Evolutionary conservation across 495 filamentous ascomycete genomes (phyloP).

Genomic region (Penicillium bovifimosum): DNA sequence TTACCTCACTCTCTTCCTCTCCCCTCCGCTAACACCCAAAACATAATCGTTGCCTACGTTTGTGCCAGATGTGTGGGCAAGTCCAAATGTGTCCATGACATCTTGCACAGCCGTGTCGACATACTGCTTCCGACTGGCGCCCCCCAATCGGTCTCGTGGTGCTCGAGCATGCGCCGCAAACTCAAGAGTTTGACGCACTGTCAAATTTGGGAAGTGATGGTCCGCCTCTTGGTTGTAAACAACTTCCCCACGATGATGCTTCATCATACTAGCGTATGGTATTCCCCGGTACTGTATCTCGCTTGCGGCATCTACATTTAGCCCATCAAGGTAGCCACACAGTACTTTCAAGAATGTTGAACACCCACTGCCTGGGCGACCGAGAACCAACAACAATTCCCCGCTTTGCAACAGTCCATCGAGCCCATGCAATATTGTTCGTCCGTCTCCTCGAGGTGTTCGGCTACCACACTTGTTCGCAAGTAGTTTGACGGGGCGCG

Average conservation of each 20-base stretch:
- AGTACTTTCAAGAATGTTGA: conserved; percentile 41
- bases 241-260: conserved; percentile 58
- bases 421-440: conserved; percentile 14
- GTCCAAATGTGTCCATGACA: conserved; percentile 57
- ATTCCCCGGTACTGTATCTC: conserved; percentile 50
- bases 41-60: conserved; percentile 45
- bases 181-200: conserved; percentile 60
- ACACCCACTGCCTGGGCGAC: conserved; percentile 42
- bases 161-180: conserved; percentile 55
- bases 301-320: conserved; percentile 37
- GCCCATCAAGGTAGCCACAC: conserved; percentile 33
- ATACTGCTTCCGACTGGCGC: conserved; percentile 37
- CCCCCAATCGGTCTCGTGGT: conserved; percentile 39
- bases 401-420: conserved; percentile 36
- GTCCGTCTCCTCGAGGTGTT: no score
- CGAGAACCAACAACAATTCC: conserved; percentile 39
- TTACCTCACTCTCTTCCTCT: conserved; percentile 60
- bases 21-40: conserved; percentile 74
- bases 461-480: not conserved
- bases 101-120: conserved; percentile 49
- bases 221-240: conserved; percentile 62
- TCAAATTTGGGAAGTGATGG: conserved; percentile 60
- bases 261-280: conserved; percentile 47
- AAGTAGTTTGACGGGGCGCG: not conserved
- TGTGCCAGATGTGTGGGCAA: conserved; percentile 52